Base-by-base conservation (phyloP, 768 basidiomycete genomes). In the Mycena galopus region DNA sequence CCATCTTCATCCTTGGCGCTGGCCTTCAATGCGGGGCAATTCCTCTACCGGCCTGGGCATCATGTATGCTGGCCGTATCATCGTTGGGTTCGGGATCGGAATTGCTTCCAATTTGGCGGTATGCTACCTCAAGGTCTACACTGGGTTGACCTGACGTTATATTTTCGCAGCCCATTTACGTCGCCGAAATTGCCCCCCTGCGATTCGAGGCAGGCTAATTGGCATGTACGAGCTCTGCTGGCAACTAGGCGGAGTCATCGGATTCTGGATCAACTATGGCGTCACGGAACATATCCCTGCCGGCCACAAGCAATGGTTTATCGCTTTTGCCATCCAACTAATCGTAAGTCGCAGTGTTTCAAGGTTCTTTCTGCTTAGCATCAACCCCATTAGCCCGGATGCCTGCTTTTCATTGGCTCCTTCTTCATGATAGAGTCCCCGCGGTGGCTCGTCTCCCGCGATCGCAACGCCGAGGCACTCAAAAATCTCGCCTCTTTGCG, bases 151-250 rank as follows among this genome's bases (percentile, higher is more conserved):
- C 23, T 23, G 21, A n/a, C 7, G 8, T n/a, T 0, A 4, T 25
- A 5, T 57, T 32, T 21, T 44, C 42, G 30, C 73, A 82, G 78
- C 82, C 86, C 8, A 82, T 85, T 57, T 86, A 82, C 71, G 82
- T 86, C 57, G 83, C 86, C 14, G 87, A 89, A 76, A 83, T 87
- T 39, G 75, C 87, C 3, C 82, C 86, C 80, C 86, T 25, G 81
- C 83, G 7, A 84, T 86, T 65, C 82, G 86, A n/a, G 87, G 87
- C 30, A 82, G 84, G 39, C 78, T 88, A 25, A 84, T 86, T 60
- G 88, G 88, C 21, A 74, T 86, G 60, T 88, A 85, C 76, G 87
- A 89, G 66, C 75, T 87, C n/a, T 82, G 82, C 39, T 87, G 84
- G 80, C 88, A 88, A 77, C 78, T 84, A 50, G 88, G 87, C 39